Conservation (phyloP, 768 basidiomycete species). For the Hemileccinum rubropunctum region DNA sequence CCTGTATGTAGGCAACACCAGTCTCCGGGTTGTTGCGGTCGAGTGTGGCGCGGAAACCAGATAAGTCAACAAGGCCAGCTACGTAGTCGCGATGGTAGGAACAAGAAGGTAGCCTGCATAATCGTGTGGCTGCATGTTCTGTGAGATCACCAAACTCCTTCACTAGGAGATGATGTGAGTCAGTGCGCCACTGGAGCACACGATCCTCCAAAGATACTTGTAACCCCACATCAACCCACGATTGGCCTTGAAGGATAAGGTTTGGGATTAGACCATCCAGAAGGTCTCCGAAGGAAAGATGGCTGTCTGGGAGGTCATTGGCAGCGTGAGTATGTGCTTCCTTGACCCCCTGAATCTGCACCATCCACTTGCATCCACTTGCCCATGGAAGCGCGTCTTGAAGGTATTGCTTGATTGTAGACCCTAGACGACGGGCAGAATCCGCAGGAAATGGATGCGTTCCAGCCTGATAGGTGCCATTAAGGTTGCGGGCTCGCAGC, state of each 20-base stretch:
- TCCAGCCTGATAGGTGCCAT: conserved; percentile 1
- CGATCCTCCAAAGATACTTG: conserved; percentile 2
- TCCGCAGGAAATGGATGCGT: conserved; percentile 1
- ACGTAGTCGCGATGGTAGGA: conserved; percentile 4
- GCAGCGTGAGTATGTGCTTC: conserved; percentile 2
- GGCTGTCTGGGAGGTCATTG: background rate
- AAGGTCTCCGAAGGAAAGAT: background rate
- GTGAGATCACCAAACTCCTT: background rate
- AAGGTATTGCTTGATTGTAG: background rate
- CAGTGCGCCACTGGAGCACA: conserved; percentile 6
- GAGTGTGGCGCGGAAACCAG: conserved; percentile 1
- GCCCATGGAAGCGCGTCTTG: background rate
- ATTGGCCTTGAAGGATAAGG: conserved; percentile 1
- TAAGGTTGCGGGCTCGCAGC: background rate
- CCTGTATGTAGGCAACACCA: background rate
- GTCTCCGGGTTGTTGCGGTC: background rate
- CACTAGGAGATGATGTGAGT: background rate
- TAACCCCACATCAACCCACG: conserved; percentile 6
- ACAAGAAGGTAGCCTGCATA: background rate
- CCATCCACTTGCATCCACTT: conserved; percentile 1
- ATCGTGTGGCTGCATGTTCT: background rate
- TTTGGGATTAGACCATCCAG: background rate
- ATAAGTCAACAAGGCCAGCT: background rate
- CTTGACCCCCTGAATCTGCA: conserved; percentile 6
- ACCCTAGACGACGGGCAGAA: background rate